Base-by-base conservation (phyloP, 106 monocot genomes). In the Dioscorea dumetorum region DNA sequence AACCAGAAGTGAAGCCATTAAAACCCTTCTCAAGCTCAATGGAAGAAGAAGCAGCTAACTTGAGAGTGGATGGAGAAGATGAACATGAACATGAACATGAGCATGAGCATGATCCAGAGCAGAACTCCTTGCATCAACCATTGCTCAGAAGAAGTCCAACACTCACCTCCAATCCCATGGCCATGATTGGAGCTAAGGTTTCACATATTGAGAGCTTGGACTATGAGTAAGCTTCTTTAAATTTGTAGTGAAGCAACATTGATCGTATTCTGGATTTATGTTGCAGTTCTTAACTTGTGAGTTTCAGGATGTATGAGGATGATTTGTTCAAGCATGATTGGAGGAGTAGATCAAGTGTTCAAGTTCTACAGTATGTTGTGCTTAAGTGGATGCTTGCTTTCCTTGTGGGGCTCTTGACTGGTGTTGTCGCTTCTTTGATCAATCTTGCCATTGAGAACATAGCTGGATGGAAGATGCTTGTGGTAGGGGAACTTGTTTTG, bases 161-260 rank as follows among this genome's bases (percentile, higher is more conserved):
- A 17, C 84, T 88, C 50, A 88, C 79, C 24, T 67, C 81, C 12
- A 84, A 60, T 66, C 81, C 78, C 33, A 33, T 84, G 17, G 88
- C 88, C 72, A 76, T 88, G 79, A 81, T 88, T 64, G 88, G 88
- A 49, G 84, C 88, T 52, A 81, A 88, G 63, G 84, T 88, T 51
- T 88, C 88, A 2, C 78, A 74, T 32, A 84, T 88, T 18, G 88
- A 88, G 76, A 88, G 88, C 82, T 74, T 88, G 34, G 88, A 88
- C 64, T 88, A 88, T 50, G 88, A 88, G 88, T 88, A 70, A 24
- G 56, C 56, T 18, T 75, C 68, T 59, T 20, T 33, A 18, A 34
- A 28, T 28, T 28, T 28, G 28, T 20, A 20, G 49, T 28, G 5
- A 60, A 32, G 41, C 10, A 41, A 41, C 1, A 6, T 41, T 41